These are phyloP conservation scores for Hymenoscyphus infarciens DNA, from an alignment of 2,329 filamentous ascomycete species.

Conservation along the genomic window DNA sequence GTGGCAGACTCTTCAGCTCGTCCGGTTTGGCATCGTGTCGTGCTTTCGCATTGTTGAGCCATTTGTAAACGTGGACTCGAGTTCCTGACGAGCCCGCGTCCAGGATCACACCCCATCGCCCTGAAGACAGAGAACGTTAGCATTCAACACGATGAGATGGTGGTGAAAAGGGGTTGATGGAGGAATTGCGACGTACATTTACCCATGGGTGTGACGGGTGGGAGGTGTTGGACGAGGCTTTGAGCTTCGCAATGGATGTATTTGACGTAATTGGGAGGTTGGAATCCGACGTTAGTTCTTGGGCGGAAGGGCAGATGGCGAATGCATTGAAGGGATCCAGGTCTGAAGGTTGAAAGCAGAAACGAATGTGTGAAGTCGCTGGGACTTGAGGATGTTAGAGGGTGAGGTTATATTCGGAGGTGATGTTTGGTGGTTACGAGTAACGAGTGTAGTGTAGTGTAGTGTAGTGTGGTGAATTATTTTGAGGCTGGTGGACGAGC, in stretches of 20 bases:
- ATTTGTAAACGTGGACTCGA: constrained; percentile 89
- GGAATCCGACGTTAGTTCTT: constrained; percentile 9
- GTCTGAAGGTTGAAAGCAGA: constrained; percentile 10
- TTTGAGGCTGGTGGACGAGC: background rate
- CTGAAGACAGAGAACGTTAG: constrained; percentile 17
- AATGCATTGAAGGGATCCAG: constrained; percentile 23
- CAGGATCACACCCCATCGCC: constrained; percentile 85
- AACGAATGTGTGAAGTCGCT: constrained; percentile 23
- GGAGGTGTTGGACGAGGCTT: constrained; percentile 4
- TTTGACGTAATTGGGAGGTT: constrained; percentile 14
- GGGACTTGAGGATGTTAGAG: background rate
- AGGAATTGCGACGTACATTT: constrained; percentile 32
- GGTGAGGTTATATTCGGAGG: background rate
- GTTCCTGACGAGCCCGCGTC: constrained; percentile 98
- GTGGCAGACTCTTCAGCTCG: constrained; percentile 67
- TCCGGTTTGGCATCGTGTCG: constrained; percentile 55
- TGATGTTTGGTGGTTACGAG: background rate
- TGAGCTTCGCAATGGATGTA: constrained; percentile 8
- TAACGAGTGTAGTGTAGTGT: background rate
- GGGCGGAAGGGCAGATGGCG: constrained; percentile 19
- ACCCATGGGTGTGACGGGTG: constrained; percentile 28
- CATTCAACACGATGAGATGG: background rate
- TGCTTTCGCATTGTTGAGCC: constrained; percentile 73
- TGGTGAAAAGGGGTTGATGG: background rate
- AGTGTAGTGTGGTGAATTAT: background rate